Evolutionary conservation across 306 rosid genomes (phyloP).

Genomic region (Hippophae tibetana): DNA sequence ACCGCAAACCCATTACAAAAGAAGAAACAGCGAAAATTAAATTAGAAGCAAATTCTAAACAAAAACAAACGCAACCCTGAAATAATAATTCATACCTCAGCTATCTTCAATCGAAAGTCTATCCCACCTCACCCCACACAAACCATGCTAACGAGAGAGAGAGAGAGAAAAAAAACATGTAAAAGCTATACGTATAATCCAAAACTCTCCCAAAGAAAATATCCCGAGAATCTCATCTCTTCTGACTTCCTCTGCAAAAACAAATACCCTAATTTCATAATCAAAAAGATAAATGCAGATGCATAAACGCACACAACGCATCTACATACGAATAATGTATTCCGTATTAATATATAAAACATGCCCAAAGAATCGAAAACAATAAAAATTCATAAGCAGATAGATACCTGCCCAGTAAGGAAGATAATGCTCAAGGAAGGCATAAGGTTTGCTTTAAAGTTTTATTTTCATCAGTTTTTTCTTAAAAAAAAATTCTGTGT

Average conservation of each 20-base stretch:
- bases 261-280: slow-evolving; percentile 37
- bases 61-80: slow-evolving; percentile 12
- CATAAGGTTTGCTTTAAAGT: too few relatives aligned
- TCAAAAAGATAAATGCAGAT: slow-evolving; percentile 32
- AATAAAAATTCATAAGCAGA: too few relatives aligned
- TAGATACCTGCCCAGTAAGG: too few relatives aligned
- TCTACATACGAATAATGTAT: not conserved
- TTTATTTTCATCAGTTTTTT: too few relatives aligned
- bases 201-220: slow-evolving; percentile 26
- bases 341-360: slow-evolving; percentile 6
- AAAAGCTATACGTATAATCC: slow-evolving; percentile 18
- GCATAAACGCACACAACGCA: not conserved
- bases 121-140: slow-evolving; percentile 1
- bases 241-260: slow-evolving; percentile 29
- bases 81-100: slow-evolving; percentile 26
- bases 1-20: slow-evolving; percentile 25
- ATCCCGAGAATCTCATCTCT: slow-evolving; percentile 51
- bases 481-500: too few relatives aligned
- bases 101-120: too few relatives aligned
- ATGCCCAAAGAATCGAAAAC: not conserved
- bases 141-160: not conserved
- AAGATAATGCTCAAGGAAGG: too few relatives aligned
- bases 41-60: slow-evolving; percentile 13
- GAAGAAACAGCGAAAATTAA: not conserved
- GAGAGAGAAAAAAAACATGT: slow-evolving; percentile 12